Evolutionary conservation across 2,329 filamentous ascomycete species (phyloP), one percentile per base, ranked within the genome.

Genomic region (Trichoderma harzianum): DNA sequence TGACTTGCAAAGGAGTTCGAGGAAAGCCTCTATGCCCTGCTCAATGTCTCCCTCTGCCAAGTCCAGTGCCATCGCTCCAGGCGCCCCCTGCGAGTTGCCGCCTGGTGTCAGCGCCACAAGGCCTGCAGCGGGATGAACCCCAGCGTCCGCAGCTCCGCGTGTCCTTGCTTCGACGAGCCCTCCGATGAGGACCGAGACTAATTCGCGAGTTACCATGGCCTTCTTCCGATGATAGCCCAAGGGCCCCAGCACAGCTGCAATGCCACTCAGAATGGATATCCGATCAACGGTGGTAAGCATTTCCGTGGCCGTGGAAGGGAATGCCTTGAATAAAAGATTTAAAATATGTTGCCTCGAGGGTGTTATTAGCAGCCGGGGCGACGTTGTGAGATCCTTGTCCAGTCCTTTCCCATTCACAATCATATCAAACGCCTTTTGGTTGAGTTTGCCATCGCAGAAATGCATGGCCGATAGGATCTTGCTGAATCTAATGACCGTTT

Each of bases 91-190:
- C 1, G 85, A 84, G 71, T 83, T 84, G 3, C 83, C 26, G 21
- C 57, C 80, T 12, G 88, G 84, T 74, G 90, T 92, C 34, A 96
- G 83, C 14, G 91, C 91, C 30, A 94, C 91, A 65, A 98, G 84
- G 0, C 94, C 95, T 11, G 95, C 94, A 21, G 95, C 95, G 53
- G 96, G 96, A 82, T 98, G 95, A 43, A 99, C 93, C 4, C 95
- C 96, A 77, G 96, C 93, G 78, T 98, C 96, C n/a, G 96, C 95
- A 53, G 96, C 96, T 36, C 95, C 95, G 62, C 95, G 88, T 61
- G 97, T 98, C 51, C 96, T 89, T 18, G 96, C 96, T 81, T 98
- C 94, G 5, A 97, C 91, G 10, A 99, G 86, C 3, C 93, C 94
- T 39, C 91, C 91, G 67, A 97, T 93, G 53, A 98, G 86, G 18